phyloP scores from a whole-genome alignment of 2,329 filamentous ascomycete species.

The Aspergillus sp. region DNA sequence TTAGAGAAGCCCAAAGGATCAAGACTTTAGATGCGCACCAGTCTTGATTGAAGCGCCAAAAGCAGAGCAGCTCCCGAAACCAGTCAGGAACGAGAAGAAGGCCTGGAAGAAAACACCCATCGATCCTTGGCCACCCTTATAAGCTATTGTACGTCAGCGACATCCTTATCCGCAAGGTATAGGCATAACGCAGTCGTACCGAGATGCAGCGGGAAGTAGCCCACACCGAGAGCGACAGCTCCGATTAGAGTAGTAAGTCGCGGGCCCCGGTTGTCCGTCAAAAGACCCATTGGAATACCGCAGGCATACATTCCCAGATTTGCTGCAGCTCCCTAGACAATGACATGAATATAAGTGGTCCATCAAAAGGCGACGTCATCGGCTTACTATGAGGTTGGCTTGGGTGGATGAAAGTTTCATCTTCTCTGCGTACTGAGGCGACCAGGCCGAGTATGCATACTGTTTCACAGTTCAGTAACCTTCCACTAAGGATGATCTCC shows the following conservation, averaged over 20 bases:
- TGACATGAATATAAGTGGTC: background rate
- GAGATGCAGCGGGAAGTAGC: conserved; percentile 81
- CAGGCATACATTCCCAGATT: conserved; percentile 87
- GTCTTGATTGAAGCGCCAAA: conserved; percentile 85
- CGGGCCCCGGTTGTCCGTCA: conserved; percentile 81
- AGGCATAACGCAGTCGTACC: conserved; percentile 34
- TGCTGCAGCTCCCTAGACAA: conserved; percentile 50
- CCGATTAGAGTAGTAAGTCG: conserved; percentile 76
- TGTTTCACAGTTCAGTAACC: conserved; percentile 41
- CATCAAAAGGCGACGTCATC: background rate
- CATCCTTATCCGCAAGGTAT: background rate
- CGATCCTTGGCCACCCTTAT: conserved; percentile 63
- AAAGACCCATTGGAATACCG: conserved; percentile 83
- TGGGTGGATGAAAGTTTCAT: conserved; percentile 88
- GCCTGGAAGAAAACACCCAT: conserved; percentile 63
- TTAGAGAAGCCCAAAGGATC: conserved; percentile 9
- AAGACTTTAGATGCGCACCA: conserved; percentile 38
- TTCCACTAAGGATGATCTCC: background rate
- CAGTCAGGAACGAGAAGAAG: conserved; percentile 81
- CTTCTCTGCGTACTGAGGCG: conserved; percentile 86
- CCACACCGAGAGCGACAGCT: conserved; percentile 67
- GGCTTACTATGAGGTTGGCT: conserved; percentile 79
- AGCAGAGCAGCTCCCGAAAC: conserved; percentile 85
- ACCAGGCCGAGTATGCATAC: conserved; percentile 99
- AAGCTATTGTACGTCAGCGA: conserved; percentile 53